Evolutionary conservation across 23 red algal species (phyloP).

Genomic region (Agarophyton chilense): DNA sequence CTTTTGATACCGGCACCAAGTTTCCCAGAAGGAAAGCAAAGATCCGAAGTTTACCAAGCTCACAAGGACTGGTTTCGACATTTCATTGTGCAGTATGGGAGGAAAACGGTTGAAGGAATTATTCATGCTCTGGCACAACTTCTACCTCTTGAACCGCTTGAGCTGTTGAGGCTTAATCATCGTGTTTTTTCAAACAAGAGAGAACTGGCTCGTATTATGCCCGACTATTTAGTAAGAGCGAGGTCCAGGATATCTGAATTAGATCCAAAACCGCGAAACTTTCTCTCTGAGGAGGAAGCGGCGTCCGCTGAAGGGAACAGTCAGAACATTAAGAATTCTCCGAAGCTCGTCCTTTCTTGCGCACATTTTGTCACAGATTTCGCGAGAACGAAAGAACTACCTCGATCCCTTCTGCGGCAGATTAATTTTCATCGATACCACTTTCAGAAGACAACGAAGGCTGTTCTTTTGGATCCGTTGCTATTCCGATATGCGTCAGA

Average conservation of each 20-base stretch:
- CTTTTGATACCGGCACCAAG: conserved; percentile 11
- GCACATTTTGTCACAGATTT: conserved; percentile 25
- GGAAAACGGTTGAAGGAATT: neutral
- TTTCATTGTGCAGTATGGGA: neutral
- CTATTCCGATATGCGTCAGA: neutral
- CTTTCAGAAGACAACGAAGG: conserved; percentile 33
- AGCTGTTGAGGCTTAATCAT: conserved; percentile 43
- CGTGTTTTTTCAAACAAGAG: conserved; percentile 35
- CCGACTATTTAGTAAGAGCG: conserved; percentile 32
- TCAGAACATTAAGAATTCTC: neutral
- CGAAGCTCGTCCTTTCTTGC: neutral
- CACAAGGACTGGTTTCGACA: conserved; percentile 49
- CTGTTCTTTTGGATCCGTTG: neutral
- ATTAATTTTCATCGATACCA: conserved; percentile 67
- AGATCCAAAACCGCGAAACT: conserved; percentile 13
- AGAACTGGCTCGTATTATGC: neutral
- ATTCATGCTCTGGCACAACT: conserved; percentile 23
- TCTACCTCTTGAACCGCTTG: conserved; percentile 35
- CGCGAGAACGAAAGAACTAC: conserved; percentile 28
- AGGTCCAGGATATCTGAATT: conserved; percentile 41
- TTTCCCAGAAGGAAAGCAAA: neutral
- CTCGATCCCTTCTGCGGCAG: conserved; percentile 30
- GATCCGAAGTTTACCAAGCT: neutral
- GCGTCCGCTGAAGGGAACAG: too few species aligned
- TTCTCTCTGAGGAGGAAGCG: neutral